A percentile compares a stretch with the other conserved stretches of the same genome.
Evolutionary conservation across 805 yeast species (phyloP).

Genomic region (Sungouiella blattae): DNA sequence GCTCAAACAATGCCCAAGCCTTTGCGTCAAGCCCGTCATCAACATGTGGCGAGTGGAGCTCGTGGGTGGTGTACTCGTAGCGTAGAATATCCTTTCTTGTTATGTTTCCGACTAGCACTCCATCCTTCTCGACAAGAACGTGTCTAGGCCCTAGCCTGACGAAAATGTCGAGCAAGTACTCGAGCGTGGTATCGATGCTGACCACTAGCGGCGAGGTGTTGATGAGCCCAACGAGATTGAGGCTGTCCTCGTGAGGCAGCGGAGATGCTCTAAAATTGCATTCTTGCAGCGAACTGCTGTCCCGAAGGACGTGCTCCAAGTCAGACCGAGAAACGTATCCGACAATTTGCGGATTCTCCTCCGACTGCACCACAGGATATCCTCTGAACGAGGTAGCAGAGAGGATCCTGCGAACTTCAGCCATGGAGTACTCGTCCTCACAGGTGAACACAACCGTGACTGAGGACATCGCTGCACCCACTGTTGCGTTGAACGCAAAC

Average conservation of each 20-base stretch:
- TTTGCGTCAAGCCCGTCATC: slow-evolving; percentile 25
- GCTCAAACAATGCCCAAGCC: slow-evolving; percentile 27
- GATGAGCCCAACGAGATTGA: slow-evolving; percentile 30
- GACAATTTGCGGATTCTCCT: slow-evolving; percentile 33
- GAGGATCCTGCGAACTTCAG: slow-evolving; percentile 30
- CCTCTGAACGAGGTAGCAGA: slow-evolving; percentile 38
- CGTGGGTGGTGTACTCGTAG: slow-evolving; percentile 46
- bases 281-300: neutral
- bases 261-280: neutral
- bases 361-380: slow-evolving; percentile 51
- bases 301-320: slow-evolving; percentile 27
- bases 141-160: slow-evolving; percentile 76
- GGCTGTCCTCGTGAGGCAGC: slow-evolving; percentile 1
- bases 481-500: slow-evolving; percentile 43
- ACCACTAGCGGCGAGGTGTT: slow-evolving; percentile 63
- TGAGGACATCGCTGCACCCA: slow-evolving; percentile 62
- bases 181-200: slow-evolving; percentile 50
- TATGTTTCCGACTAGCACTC: slow-evolving; percentile 65
- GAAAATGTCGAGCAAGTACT: slow-evolving; percentile 64
- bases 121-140: slow-evolving; percentile 62
- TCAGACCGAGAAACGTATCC: slow-evolving; percentile 48
- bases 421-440: slow-evolving; percentile 24
- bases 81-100: slow-evolving; percentile 81
- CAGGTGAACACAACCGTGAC: slow-evolving; percentile 36
- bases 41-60: slow-evolving; percentile 14